Evolutionary conservation across 192 early-diverging fungal species (phyloP).

Genomic region (Dispira simplex): DNA sequence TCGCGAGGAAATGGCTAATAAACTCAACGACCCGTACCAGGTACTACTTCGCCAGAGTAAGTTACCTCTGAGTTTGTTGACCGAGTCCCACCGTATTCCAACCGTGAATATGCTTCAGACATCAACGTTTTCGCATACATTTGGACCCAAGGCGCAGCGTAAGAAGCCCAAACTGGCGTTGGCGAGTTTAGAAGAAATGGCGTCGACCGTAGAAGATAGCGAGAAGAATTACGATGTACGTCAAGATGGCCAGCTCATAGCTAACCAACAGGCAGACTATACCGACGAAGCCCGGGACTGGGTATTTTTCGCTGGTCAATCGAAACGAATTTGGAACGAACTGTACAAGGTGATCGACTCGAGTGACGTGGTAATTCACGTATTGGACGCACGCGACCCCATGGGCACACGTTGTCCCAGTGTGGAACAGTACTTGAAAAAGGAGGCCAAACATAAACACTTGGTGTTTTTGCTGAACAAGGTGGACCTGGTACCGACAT

Average conservation of each 20-base stretch:
- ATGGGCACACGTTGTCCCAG: slow-evolving; percentile 86
- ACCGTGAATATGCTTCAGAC: slow-evolving; percentile 93
- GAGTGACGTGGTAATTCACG: slow-evolving; percentile 89
- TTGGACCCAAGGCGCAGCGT: slow-evolving; percentile 88
- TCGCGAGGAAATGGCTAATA: slow-evolving; percentile 72
- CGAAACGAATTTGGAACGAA: slow-evolving; percentile 97
- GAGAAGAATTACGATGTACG: slow-evolving; percentile 44
- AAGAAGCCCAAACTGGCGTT: slow-evolving; percentile 79
- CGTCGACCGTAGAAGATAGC: slow-evolving; percentile 41
- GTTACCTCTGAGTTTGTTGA: slow-evolving; percentile 86
- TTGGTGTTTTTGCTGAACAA: slow-evolving; percentile 95
- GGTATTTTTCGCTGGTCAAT: slow-evolving; percentile 85
- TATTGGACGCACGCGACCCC: slow-evolving; percentile 96
- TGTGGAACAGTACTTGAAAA: slow-evolving; percentile 82
- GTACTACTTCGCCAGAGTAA: slow-evolving; percentile 87
- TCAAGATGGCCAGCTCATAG: slow-evolving; percentile 58
- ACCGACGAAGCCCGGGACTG: slow-evolving; percentile 67
- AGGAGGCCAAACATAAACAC: slow-evolving; percentile 93
- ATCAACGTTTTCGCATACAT: slow-evolving; percentile 80
- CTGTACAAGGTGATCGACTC: slow-evolving; percentile 98
- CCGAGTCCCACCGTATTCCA: slow-evolving; percentile 42
- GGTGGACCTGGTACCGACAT: slow-evolving; percentile 96
- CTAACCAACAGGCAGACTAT: slow-evolving; percentile 57
- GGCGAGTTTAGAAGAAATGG: slow-evolving; percentile 67
- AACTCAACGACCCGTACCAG: slow-evolving; percentile 90